phyloP scores from a whole-genome alignment of 2,329 filamentous ascomycete species.

The Talaromyces sp. region DNA sequence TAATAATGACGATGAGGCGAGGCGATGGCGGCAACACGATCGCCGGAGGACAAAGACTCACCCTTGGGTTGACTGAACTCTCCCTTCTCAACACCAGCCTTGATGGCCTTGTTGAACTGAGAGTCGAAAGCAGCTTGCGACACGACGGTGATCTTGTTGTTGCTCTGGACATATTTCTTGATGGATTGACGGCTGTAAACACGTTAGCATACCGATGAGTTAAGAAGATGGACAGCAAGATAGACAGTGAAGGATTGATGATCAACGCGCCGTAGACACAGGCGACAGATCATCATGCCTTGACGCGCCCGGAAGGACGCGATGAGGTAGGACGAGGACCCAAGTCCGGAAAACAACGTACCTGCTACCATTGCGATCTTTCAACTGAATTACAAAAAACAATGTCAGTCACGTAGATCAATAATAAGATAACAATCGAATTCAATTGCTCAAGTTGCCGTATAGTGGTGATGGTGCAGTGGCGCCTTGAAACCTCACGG shows the following conservation, averaged over 20 bases:
- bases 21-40: neutral
- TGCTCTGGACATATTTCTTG: conserved; percentile 72
- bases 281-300: conserved; percentile 19
- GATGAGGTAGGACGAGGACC: neutral
- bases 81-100: conserved; percentile 79
- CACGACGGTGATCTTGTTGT: conserved; percentile 63
- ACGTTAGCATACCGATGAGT: conserved; percentile 22
- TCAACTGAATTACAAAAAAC: conserved; percentile 54
- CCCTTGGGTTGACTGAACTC: conserved; percentile 89
- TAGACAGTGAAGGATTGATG: neutral
- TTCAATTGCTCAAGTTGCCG: neutral
- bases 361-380: conserved; percentile 70
- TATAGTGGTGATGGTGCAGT: conserved; percentile 16
- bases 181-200: conserved; percentile 64
- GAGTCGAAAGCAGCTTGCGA: conserved; percentile 62
- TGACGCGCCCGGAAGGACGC: conserved; percentile 21
- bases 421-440: neutral
- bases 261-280: conserved; percentile 4
- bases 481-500: conserved; percentile 29
- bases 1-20: conserved; percentile 6
- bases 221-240: neutral
- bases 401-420: neutral
- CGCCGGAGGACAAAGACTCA: conserved; percentile 46
- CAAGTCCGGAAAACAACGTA: conserved; percentile 46
- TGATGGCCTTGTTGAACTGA: conserved; percentile 83